Evolutionary conservation across 305 asterid genomes (phyloP).

Genomic region (Nicotiana rustica): DNA sequence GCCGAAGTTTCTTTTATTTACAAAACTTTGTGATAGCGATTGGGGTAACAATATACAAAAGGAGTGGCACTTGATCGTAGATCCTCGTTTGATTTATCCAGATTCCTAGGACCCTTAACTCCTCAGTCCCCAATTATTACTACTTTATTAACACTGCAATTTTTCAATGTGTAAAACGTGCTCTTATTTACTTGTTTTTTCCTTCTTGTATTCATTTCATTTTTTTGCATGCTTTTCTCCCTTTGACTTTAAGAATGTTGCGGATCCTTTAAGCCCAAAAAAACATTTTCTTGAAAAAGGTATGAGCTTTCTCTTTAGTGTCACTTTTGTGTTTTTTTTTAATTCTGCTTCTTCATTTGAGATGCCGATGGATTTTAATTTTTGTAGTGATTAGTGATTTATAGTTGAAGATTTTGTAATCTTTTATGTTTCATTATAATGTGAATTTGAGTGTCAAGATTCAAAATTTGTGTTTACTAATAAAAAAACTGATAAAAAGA

Average conservation of each 20-base stretch:
- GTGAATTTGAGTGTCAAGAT: constrained; percentile 26
- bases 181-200: background rate
- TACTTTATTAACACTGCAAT: background rate
- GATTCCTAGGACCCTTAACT: constrained; percentile 30
- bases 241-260: background rate
- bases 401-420: background rate
- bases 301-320: background rate
- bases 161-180: constrained; percentile 23
- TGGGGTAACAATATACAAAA: too few relatives aligned
- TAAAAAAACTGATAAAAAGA: background rate
- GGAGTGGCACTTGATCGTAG: background rate
- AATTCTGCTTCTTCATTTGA: background rate
- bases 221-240: background rate
- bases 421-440: background rate
- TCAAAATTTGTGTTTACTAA: background rate
- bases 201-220: background rate
- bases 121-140: background rate
- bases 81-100: background rate
- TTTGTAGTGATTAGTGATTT: background rate
- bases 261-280: background rate
- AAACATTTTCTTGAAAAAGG: background rate
- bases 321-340: background rate
- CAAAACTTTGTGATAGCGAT: too few relatives aligned
- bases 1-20: too few relatives aligned
- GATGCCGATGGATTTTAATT: background rate